Percentiles rank a stretch among this genome's conserved stretches.
Conservation (phyloP, 1,139 yeast genomes). For the Eremothecium gossypii region DNA sequence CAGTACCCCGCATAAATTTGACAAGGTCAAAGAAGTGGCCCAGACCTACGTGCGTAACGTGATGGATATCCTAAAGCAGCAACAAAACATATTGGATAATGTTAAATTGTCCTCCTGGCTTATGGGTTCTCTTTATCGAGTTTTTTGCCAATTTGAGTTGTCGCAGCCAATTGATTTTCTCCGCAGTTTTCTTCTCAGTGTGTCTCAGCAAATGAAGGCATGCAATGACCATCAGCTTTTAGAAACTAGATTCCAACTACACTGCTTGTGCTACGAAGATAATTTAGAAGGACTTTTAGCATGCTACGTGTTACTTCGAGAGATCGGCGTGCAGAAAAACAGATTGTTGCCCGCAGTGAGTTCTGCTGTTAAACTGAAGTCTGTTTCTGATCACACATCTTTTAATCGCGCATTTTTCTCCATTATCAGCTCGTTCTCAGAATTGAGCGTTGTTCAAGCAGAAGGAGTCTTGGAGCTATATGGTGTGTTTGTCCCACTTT, state of each 20-base stretch:
- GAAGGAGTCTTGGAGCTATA: slow-evolving; percentile 18
- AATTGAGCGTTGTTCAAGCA: slow-evolving; percentile 5
- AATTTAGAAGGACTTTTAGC: slow-evolving; percentile 26
- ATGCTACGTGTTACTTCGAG: slow-evolving; percentile 29
- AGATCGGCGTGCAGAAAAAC: slow-evolving; percentile 11
- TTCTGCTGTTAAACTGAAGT: slow-evolving; percentile 7
- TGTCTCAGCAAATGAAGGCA: slow-evolving; percentile 1
- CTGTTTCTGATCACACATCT: slow-evolving; percentile 9
- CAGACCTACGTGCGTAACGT: background rate
- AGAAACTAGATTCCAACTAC: slow-evolving; percentile 29
- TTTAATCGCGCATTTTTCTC: slow-evolving; percentile 19
- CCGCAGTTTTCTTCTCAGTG: background rate
- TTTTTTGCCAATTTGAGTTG: background rate
- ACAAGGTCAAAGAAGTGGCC: slow-evolving; percentile 1
- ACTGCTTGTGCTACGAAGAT: slow-evolving; percentile 20
- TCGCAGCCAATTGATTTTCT: no score
- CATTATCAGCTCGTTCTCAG: slow-evolving; percentile 17
- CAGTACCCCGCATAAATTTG: slow-evolving; percentile 1
- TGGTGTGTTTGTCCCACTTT: slow-evolving; percentile 14
- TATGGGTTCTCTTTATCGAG: slow-evolving; percentile 11
- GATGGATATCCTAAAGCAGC: background rate
- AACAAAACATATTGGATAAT: background rate
- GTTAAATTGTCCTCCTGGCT: slow-evolving; percentile 13
- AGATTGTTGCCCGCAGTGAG: slow-evolving; percentile 14
- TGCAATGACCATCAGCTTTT: slow-evolving; percentile 12